Percentiles rank a stretch among this genome's conserved stretches.
Evolutionary conservation across 2,329 filamentous ascomycete genomes (phyloP).

Genomic region (Scedosporium minutisporum): DNA sequence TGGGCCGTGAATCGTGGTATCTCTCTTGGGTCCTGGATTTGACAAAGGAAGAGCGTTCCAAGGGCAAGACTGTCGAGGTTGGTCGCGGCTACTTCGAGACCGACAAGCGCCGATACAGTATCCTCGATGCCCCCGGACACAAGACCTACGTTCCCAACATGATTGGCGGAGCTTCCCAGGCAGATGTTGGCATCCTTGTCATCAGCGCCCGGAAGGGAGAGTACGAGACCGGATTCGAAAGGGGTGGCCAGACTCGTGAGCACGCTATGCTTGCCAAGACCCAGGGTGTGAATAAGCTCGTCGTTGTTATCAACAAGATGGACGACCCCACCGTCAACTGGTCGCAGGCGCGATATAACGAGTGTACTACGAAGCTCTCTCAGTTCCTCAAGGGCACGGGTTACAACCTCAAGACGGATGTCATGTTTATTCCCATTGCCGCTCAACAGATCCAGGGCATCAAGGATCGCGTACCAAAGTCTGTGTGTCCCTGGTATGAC

Average conservation of each 20-base stretch:
- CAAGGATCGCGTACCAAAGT: constrained; percentile 75
- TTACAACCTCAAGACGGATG: constrained; percentile 88
- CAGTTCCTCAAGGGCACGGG: constrained; percentile 86
- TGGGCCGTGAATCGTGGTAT: constrained; percentile 97
- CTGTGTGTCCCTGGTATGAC: constrained; percentile 71
- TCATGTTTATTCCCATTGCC: constrained; percentile 93
- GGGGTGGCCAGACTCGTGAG: constrained; percentile 93
- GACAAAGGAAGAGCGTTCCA: constrained; percentile 89
- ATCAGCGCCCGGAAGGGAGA: constrained; percentile 96
- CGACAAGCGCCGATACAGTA: constrained; percentile 90
- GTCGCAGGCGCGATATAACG: constrained; percentile 85
- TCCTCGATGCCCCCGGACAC: constrained; percentile 92
- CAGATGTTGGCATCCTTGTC: constrained; percentile 88
- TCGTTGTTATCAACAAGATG: constrained; percentile 99
- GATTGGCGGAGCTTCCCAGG: constrained; percentile 91
- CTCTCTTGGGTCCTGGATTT: constrained; percentile 96
- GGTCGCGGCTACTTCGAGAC: constrained; percentile 95
- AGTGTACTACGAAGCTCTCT: constrained; percentile 81
- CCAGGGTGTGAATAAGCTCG: constrained; percentile 92
- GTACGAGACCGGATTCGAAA: constrained; percentile 96
- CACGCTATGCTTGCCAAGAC: constrained; percentile 97
- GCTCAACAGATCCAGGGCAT: constrained; percentile 80
- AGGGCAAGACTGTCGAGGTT: constrained; percentile 97
- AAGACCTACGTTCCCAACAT: constrained; percentile 98
- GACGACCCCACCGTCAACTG: constrained; percentile 94